Conservation (phyloP, 768 basidiomycete species). For the Panaeolus papilionaceus region DNA sequence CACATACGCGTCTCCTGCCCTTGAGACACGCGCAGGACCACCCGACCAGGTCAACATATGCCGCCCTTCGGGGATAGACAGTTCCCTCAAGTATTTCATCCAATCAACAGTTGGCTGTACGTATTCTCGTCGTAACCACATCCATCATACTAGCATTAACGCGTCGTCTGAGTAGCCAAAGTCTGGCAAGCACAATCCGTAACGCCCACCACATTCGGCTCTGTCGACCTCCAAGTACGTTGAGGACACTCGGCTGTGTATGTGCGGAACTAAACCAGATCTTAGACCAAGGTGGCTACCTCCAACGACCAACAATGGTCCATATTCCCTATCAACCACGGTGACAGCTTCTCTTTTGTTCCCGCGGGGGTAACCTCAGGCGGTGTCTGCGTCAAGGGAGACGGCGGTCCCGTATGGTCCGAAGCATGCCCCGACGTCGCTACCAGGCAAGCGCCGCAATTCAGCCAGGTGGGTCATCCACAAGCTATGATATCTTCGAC, state of each 20-base stretch:
- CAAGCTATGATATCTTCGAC: neutral
- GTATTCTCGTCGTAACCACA: neutral
- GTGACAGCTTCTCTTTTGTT: slow-evolving; percentile 6
- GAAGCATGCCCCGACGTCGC: neutral
- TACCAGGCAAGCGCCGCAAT: neutral
- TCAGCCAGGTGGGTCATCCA: neutral
- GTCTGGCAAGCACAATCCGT: slow-evolving; percentile 9
- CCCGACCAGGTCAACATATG: neutral
- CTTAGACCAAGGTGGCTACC: neutral
- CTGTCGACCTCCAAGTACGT: neutral
- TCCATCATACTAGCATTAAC: neutral
- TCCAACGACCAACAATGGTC: neutral
- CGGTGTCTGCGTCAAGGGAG: neutral
- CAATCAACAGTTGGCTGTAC: neutral
- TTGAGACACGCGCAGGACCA: neutral
- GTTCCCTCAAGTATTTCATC: neutral
- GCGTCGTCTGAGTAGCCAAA: no score
- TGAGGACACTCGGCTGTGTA: neutral
- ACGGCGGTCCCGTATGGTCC: neutral
- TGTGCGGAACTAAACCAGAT: neutral
- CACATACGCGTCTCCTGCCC: neutral
- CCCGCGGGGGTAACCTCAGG: neutral
- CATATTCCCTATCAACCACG: slow-evolving; percentile 1
- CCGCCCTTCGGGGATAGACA: neutral
- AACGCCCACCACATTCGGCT: neutral